These are phyloP conservation scores for Tricholoma terreum DNA, from an alignment of 768 basidiomycete genomes.

Conservation along the genomic window DNA sequence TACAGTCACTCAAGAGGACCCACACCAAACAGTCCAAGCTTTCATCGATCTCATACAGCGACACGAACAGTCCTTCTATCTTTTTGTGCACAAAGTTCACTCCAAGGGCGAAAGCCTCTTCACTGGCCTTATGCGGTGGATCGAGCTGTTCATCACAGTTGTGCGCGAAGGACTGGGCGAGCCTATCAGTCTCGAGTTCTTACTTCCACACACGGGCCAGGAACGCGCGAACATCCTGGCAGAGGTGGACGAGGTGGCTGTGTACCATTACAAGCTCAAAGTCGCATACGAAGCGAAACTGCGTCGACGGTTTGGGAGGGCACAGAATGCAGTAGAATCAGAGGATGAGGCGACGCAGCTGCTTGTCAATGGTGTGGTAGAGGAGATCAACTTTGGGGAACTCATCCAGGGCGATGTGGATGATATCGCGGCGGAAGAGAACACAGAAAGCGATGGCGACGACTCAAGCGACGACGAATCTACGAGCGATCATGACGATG, in stretches of 20 bases:
- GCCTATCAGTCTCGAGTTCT: constrained; percentile 78
- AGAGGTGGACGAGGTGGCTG: constrained; percentile 86
- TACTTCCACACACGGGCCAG: constrained; percentile 78
- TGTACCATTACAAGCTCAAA: constrained; percentile 95
- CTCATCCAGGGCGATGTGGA: constrained; percentile 74
- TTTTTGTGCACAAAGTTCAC: constrained; percentile 98
- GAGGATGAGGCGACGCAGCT: constrained; percentile 84
- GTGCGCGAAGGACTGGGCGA: constrained; percentile 85
- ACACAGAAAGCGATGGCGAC: constrained; percentile 44
- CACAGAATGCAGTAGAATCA: constrained; percentile 46
- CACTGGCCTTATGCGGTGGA: constrained; percentile 93
- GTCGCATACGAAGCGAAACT: constrained; percentile 90
- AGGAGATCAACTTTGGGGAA: constrained; percentile 79
- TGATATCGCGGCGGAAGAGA: constrained; percentile 77
- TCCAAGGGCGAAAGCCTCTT: constrained; percentile 94
- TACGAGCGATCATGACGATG: constrained; percentile 24
- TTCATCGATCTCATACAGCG: constrained; percentile 93
- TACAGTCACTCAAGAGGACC: constrained; percentile 79
- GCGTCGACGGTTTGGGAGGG: constrained; percentile 75
- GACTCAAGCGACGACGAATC: constrained; percentile 42
- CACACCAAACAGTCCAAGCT: constrained; percentile 81
- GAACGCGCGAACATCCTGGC: constrained; percentile 74
- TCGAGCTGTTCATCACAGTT: constrained; percentile 89
- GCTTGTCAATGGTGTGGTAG: constrained; percentile 77
- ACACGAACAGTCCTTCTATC: constrained; percentile 95